Evolutionary conservation across 805 yeast genomes (phyloP).

Genomic region (Sugiyamaella mastotermitis): DNA sequence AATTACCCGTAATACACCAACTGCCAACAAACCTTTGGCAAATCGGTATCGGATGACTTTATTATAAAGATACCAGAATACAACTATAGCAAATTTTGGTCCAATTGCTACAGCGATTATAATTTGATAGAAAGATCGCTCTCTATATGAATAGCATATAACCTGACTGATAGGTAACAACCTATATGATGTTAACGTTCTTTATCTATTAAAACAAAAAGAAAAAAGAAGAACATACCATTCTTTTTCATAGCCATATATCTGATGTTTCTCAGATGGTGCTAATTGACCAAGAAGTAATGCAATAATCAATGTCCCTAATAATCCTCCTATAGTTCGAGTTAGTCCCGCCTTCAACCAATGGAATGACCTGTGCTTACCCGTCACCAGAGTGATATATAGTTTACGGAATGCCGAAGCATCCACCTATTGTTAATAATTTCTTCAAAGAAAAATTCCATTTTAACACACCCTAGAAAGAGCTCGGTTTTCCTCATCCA

Average conservation of each 20-base stretch:
- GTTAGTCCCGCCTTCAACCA: too few species aligned
- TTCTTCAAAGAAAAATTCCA: too few species aligned
- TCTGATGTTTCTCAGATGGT: slow-evolving; percentile 2
- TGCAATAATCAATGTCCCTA: slow-evolving; percentile 6
- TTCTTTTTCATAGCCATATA: slow-evolving; percentile 5
- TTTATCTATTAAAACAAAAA: too few species aligned
- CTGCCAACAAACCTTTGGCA: slow-evolving; percentile 25
- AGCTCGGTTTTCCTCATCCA: too few species aligned
- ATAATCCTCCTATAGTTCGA: background rate
- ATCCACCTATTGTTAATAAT: too few species aligned
- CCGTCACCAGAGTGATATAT: too few species aligned
- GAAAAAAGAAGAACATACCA: too few species aligned
- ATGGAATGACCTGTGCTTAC: too few species aligned
- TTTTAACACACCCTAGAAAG: too few species aligned
- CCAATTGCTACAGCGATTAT: slow-evolving; percentile 77
- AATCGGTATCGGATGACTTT: slow-evolving; percentile 1
- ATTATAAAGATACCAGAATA: slow-evolving; percentile 23
- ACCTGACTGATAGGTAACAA: slow-evolving; percentile 74
- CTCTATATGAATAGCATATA: slow-evolving; percentile 63
- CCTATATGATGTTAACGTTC: too few species aligned
- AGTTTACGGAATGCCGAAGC: too few species aligned
- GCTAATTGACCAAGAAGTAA: slow-evolving; percentile 4
- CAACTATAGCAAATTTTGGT: slow-evolving; percentile 61
- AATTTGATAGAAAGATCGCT: slow-evolving; percentile 74
- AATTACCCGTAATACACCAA: slow-evolving; percentile 61